Base-by-base conservation (phyloP, 768 basidiomycete genomes). In the Tylopilus subfusipes region DNA sequence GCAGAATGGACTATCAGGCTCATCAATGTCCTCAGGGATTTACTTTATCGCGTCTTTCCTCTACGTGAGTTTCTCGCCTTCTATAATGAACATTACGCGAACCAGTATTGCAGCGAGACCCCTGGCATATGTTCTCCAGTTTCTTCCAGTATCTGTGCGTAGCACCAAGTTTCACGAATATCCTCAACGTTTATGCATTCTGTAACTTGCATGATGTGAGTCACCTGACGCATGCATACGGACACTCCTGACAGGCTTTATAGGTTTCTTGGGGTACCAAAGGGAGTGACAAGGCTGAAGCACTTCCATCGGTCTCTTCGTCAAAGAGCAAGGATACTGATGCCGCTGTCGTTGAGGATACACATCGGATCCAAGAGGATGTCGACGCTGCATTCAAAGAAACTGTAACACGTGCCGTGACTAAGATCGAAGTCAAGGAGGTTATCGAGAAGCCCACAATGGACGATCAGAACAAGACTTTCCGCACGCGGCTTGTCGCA, bases 51-150 rank as follows among this genome's bases (percentile, higher is more conserved):
- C 92, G 4, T 95, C 91, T 0, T 80, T 93, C 72, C 83, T 93
- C 64, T 95, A 91, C 63, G 90, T 92, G 58, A 75, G 90, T 76
- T 27, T 1, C 14, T 42, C 10, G 18, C 4, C 25, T 46, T 14
- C n/a, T 34, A 25, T 27, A 29, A 38, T 5, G n/a, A 53, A 29
- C 25, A 22, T 56, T 50, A 14, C 21, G 16, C 44, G 54, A 49
- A 66, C 24, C 31, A 50, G 24, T 21, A n/a, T 46, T 55, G 29
- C 56, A 93, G 89, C 85, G 91, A 57, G 95, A 98, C 72, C 95
- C 95, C 5, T 98, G 95, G 95, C 95, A 98, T 72, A 88, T 98
- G 85, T 86, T 95, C 72, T 90, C 91, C 24, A 93, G 91, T 62
- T 93, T 97, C 79, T 75, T 87, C 62, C 95, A 95, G 68, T 96